Conservation (phyloP, 2,329 filamentous ascomycete genomes). For the Sporothrix variecibatus region DNA sequence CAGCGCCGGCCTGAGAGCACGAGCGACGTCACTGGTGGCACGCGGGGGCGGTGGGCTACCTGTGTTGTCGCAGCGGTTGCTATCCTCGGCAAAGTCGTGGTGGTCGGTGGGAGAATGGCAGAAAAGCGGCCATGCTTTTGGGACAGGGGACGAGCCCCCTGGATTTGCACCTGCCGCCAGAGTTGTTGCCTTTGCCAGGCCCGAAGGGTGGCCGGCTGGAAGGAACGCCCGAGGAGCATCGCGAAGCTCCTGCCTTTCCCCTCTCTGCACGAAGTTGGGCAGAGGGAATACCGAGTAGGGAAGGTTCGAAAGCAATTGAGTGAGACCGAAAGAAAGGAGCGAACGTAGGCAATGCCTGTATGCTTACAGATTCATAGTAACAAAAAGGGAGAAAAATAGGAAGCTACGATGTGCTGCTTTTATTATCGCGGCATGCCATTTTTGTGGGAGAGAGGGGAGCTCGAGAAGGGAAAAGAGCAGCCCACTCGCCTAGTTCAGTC, state of each 20-base stretch:
- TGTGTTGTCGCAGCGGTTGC: background rate
- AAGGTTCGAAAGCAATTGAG: background rate
- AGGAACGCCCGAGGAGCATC: conserved; percentile 28
- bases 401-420: background rate
- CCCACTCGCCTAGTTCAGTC: conserved; percentile 3
- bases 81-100: background rate
- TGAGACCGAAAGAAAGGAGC: background rate
- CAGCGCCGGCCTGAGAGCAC: conserved; percentile 36
- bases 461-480: conserved; percentile 7
- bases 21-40: background rate
- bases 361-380: background rate
- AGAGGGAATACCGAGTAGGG: background rate
- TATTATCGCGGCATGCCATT: conserved; percentile 7
- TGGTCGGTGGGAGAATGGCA: background rate
- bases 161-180: background rate
- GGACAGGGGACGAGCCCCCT: background rate
- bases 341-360: background rate
- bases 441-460: conserved; percentile 24
- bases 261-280: background rate
- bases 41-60: background rate
- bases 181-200: conserved; percentile 18
- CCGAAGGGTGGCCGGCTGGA: conserved; percentile 23
- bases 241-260: conserved; percentile 1
- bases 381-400: background rate
- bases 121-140: background rate